Base-by-base conservation (phyloP, 495 filamentous ascomycete genomes). In the Podospora pseudopauciseta region DNA sequence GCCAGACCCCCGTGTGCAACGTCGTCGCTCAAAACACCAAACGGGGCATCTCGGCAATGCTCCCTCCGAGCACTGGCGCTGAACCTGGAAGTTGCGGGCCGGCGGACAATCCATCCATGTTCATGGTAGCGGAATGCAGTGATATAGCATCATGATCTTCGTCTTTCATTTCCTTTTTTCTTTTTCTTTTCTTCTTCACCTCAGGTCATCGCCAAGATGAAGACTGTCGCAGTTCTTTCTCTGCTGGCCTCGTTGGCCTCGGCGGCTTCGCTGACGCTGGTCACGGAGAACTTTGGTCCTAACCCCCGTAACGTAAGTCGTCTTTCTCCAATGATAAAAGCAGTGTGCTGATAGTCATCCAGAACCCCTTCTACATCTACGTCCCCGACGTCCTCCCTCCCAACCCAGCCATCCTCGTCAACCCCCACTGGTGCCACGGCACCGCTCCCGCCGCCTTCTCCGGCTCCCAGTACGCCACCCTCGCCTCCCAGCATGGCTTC, bases 321-420 rank as follows among this genome's bases (percentile, higher is more conserved):
- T 49, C 39, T 2, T 16, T 49, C 39, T 18, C 39, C 39, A 11
- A 5, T 49, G 30, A 49, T 0, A 49, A 11, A 11, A 49, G 7
- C 39, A 49, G 9, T 49, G 9, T 11, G 39, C 39, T 49, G 39
- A 49, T 16, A 49, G 0, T 13, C 0, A 13, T 2, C 39, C 7
- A 49, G 39, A 49, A 49, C 39, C 39, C 39, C 20, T 85, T 87
- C 74, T 85, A 84, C 76, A 84, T 86, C 72, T 87, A 84, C 74
- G 80, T 86, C 26, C 85, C 86, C 3, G 77, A 81, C 61, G 79
- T 75, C 20, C 78, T 88, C 0, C 79, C 84, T 7, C n/a, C 77
- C 2, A 83, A 76, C 6, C 85, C 86, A 0, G 80, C 84, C 30
- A 79, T 89, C 67, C 77, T 89, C 39, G 86, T 87, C 4, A 86